These are phyloP conservation scores for Crithidia expoeki DNA, from an alignment of 208 protist species.

Conservation along the genomic window DNA sequence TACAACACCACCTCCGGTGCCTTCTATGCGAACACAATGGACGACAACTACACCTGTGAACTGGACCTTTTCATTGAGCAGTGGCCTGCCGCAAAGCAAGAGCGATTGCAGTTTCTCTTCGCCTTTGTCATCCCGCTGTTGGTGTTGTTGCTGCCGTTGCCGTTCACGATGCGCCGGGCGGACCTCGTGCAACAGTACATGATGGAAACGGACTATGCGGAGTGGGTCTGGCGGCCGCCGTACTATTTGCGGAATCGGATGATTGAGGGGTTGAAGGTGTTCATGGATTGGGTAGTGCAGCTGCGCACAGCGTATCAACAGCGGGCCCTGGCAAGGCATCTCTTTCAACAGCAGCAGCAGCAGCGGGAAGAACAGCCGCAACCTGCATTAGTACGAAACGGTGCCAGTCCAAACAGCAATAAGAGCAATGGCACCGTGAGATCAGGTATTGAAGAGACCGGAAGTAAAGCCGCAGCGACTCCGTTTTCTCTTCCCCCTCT, in stretches of 20 bases:
- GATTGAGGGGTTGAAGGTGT: slow-evolving; percentile 16
- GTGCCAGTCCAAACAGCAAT: neutral
- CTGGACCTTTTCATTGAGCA: slow-evolving; percentile 53
- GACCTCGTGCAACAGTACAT: slow-evolving; percentile 54
- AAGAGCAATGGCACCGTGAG: neutral
- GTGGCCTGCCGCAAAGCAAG: slow-evolving; percentile 17
- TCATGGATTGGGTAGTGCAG: slow-evolving; percentile 13
- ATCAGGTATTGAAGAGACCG: too few species aligned
- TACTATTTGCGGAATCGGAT: slow-evolving; percentile 37
- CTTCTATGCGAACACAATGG: slow-evolving; percentile 8
- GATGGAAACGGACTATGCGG: slow-evolving; percentile 49
- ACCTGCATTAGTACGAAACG: neutral
- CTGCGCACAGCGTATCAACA: slow-evolving; percentile 29
- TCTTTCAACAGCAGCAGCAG: slow-evolving; percentile 28
- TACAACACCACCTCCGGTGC: slow-evolving; percentile 10
- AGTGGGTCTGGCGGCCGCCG: slow-evolving; percentile 64
- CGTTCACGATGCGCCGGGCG: slow-evolving; percentile 46
- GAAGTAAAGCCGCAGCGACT: too few species aligned
- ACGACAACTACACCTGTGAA: slow-evolving; percentile 33
- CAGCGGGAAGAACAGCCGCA: slow-evolving; percentile 19
- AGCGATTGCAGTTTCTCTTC: slow-evolving; percentile 46
- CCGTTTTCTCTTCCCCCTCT: neutral
- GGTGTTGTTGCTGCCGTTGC: slow-evolving; percentile 55
- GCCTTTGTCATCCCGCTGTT: slow-evolving; percentile 57
- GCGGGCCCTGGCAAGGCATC: slow-evolving; percentile 14